Base-by-base conservation (phyloP, 1,284 basidiomycete species). In the Moniliophthora roreri region DNA sequence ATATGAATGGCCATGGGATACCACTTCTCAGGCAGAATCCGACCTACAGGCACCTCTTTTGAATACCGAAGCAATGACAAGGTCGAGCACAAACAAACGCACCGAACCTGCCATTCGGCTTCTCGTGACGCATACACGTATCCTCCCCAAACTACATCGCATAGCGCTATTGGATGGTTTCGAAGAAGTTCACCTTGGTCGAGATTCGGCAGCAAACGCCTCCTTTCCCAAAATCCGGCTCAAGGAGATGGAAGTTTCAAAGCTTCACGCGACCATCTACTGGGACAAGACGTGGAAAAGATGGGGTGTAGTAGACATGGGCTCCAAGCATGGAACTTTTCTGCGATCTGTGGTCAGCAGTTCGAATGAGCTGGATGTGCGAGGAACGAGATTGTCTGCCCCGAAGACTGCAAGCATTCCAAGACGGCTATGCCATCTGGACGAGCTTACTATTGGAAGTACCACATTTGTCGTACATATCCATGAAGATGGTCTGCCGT, bases 241-340 rank as follows among this genome's bases (percentile, higher is more conserved):
- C 34, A 90, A 88, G 66, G 89, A 91, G 69, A 87, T 91, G 83
- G 78, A 81, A 57, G 87, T 90, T 8, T 90, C 88, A 2, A 91
- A 91, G 67, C 60, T 88, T 50, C 89, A 91, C 63, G 85, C 88
- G 8, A 87, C 84, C 2, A 73, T 79, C 0, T 91, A 80, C 62
- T 89, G 85, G 85, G 87, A 91, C 62, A 69, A 71, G 26, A 67
- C 68, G 16, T 73, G 77, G 52, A 63, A 66, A 11, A 77, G 81
- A 55, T 91, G 87, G 88, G 76, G 79, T 7, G 70, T 87, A 36
- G 89, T 91, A 10, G 89, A 91, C 62, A 87, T 89, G 86, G 89
- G 89, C 20, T 89, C 87, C 38, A 85, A 84, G 65, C 89, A 91
- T 61, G 89, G 89, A 8, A 90, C 89, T 1, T 89, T 84, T 64